These are phyloP conservation scores for Penicillium sp. DNA, from an alignment of 2,329 filamentous ascomycete genomes.

Conservation along the genomic window DNA sequence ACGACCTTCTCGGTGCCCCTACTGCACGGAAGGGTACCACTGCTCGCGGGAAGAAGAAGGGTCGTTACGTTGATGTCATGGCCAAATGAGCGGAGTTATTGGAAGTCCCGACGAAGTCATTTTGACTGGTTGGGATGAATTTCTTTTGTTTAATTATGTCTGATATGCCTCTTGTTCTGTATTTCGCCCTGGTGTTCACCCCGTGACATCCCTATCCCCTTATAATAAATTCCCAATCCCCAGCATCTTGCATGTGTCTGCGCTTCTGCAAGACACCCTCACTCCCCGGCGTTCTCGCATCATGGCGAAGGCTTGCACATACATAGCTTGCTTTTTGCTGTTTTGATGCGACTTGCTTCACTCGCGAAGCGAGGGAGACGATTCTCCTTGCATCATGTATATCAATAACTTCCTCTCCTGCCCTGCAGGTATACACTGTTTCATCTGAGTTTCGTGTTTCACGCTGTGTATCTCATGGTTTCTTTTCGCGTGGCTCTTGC, in stretches of 20 bases:
- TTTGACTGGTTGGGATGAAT: conserved; percentile 1
- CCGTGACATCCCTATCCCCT: conserved; percentile 5
- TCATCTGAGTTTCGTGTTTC: not conserved
- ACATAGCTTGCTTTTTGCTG: conserved; percentile 22
- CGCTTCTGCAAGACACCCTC: conserved; percentile 6
- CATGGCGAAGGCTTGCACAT: conserved; percentile 20
- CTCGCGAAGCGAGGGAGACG: conserved; percentile 14
- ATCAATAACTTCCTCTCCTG: conserved; percentile 9
- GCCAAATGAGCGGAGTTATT: conserved; percentile 49
- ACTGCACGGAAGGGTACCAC: conserved; percentile 60
- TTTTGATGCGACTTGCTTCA: conserved; percentile 16
- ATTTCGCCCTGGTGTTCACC: conserved; percentile 5
- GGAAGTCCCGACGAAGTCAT: not conserved
- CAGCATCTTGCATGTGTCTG: conserved; percentile 23
- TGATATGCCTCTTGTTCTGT: conserved; percentile 13
- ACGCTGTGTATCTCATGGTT: not conserved
- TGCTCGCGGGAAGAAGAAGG: conserved; percentile 70
- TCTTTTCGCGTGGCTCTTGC: conserved; percentile 9
- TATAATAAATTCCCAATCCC: conserved; percentile 17
- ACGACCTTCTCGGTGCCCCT: conserved; percentile 77
- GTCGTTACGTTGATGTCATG: conserved; percentile 96
- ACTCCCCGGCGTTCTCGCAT: conserved; percentile 16
- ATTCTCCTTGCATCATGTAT: conserved; percentile 24
- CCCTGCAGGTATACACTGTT: conserved; percentile 4
- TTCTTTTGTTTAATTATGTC: conserved; percentile 20